Base-by-base conservation (phyloP, 2,329 filamentous ascomycete species). In the Rhytidhysteron rufulum region DNA sequence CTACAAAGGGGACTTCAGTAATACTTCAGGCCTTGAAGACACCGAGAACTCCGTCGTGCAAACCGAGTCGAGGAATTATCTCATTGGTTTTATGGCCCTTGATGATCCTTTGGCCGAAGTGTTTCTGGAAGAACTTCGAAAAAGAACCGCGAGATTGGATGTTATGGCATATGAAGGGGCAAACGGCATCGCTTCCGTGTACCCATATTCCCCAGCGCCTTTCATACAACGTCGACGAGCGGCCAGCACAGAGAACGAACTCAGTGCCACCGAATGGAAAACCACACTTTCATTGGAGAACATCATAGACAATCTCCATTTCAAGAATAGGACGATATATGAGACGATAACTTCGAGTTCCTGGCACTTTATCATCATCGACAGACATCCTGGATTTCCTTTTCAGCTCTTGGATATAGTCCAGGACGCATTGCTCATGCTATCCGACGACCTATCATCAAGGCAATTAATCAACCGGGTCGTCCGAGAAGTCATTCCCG, bases 351-450 rank as follows among this genome's bases (percentile, higher is more conserved):
- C 58, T 0, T 54, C 57, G 0, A 56, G 60, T 16, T 61, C 57
- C 0, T 61, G 56, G 57, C 54, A 60, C 11, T 60, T 61, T 40
- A 58, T 60, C 22, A 53, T 61, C 31, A 56, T 61, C 22, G 56
- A 60, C 18, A 46, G 49, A n/a, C 46, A 57, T 15, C 45, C 46
- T 4, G 53, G 54, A 0, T 25, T 53, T 4, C 53, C 57, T 0
- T 61, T 61, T 11, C 31, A 46, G 5, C 42, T 61, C 2, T 49
- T 60, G 4, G 54, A 60, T 10, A 58, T 58, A 13, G 16, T 61
- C 4, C 50, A 60, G 17, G 56, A 59, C 15, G 34, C 47, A 0
- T 30, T 61, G 0, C 19, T 58, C 0, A 57, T 58, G 54, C 48
- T 61, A 0, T 11, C 29, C 4, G 53, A 51, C 0, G 56, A 61